phyloP scores from a whole-genome alignment of 768 basidiomycete genomes.

The Albatrellus ellisii region DNA sequence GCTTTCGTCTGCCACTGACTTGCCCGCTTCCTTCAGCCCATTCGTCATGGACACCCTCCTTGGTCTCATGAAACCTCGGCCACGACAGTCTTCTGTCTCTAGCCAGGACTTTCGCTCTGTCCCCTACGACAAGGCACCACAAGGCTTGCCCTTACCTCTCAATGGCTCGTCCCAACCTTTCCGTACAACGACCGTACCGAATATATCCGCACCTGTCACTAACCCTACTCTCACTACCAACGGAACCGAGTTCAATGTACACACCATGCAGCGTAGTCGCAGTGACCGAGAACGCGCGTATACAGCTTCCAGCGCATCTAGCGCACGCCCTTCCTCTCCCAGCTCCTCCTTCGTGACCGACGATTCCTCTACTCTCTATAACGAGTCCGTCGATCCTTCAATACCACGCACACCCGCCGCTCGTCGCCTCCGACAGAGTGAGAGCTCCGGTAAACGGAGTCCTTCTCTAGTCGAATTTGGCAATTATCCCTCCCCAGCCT shows the following conservation, averaged over 20 bases:
- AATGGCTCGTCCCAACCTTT: conserved; percentile 41
- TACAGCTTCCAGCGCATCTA: conserved; percentile 22
- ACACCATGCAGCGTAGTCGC: conserved; percentile 34
- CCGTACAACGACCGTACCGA: conserved; percentile 15
- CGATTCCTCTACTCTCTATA: conserved; percentile 48
- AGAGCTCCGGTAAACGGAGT: conserved; percentile 32
- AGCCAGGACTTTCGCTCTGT: conserved; percentile 51
- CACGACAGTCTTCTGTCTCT: conserved; percentile 50
- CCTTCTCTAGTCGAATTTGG: conserved; percentile 43
- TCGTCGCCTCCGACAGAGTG: conserved; percentile 36
- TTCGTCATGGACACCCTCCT: conserved; percentile 50
- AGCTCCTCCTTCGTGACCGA: conserved; percentile 35
- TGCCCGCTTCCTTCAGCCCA: background rate
- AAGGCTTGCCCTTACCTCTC: conserved; percentile 48
- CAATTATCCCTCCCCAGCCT: conserved; percentile 23
- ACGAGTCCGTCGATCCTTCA: conserved; percentile 30
- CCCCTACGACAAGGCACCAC: conserved; percentile 56
- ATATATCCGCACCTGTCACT: conserved; percentile 73
- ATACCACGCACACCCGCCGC: conserved; percentile 21
- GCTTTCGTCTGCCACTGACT: too few species aligned
- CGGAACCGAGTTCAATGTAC: conserved; percentile 62
- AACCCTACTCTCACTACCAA: conserved; percentile 64
- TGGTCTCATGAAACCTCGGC: conserved; percentile 40
- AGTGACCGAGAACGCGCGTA: conserved; percentile 44
- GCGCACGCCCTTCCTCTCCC: conserved; percentile 35